Evolutionary conservation across 2,329 filamentous ascomycete genomes (phyloP).

Genomic region (Aspergillus chevalieri): DNA sequence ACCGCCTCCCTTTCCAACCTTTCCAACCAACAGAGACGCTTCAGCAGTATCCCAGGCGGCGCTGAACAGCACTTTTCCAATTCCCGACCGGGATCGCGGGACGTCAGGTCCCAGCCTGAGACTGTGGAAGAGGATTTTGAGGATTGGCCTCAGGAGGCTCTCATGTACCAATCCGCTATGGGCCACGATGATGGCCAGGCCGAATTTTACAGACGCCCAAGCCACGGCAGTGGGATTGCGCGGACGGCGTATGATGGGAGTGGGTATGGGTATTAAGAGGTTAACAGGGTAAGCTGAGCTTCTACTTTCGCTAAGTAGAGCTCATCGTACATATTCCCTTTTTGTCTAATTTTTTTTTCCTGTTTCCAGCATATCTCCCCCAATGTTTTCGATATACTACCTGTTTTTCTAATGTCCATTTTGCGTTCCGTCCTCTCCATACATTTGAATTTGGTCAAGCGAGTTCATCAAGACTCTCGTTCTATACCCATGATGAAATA

Average conservation of each 20-base stretch:
- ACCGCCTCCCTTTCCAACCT: conserved; percentile 20
- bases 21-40: conserved; percentile 16
- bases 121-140: conserved; percentile 21
- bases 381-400: not conserved
- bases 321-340: not conserved
- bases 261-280: conserved; percentile 12
- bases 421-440: not conserved
- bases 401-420: not conserved
- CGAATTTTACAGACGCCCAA: conserved; percentile 13
- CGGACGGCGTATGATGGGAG: conserved; percentile 24
- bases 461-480: not conserved
- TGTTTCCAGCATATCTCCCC: not conserved
- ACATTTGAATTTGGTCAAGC: not conserved
- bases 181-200: conserved; percentile 15
- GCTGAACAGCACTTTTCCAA: conserved; percentile 7
- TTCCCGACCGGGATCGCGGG: conserved; percentile 8
- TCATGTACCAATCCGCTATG: conserved; percentile 32
- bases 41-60: conserved; percentile 13
- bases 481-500: not conserved
- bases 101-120: conserved; percentile 11
- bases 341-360: not conserved
- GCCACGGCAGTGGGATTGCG: conserved; percentile 17
- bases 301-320: too few relatives aligned
- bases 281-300: too few relatives aligned
- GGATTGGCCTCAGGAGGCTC: conserved; percentile 38